A percentile compares a stretch with the other conserved stretches of the same genome.
Evolutionary conservation across 345 rosid genomes (phyloP).

Genomic region (Eucalyptus cloeziana): DNA sequence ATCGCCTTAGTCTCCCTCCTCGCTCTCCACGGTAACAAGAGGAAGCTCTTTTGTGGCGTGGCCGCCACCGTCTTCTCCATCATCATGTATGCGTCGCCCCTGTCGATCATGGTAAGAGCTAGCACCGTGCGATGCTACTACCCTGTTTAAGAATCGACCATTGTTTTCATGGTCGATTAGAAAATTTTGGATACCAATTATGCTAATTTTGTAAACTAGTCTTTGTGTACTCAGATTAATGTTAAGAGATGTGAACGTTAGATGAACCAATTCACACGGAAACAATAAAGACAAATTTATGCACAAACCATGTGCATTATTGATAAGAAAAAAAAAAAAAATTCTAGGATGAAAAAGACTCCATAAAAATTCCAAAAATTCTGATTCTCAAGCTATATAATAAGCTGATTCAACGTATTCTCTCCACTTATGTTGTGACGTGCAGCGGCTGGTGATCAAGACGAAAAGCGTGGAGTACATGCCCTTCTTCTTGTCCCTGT

Average conservation of each 20-base stretch:
- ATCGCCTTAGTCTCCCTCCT: slow-evolving; percentile 60
- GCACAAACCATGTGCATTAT: background rate
- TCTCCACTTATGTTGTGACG: background rate
- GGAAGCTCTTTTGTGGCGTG: slow-evolving; percentile 78
- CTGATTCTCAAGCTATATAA: background rate
- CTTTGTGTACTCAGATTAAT: background rate
- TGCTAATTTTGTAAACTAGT: background rate
- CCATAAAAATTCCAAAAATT: background rate
- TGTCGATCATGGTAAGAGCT: slow-evolving; percentile 75
- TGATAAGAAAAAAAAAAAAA: background rate
- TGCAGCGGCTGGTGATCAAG: slow-evolving; percentile 82
- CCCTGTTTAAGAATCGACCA: background rate
- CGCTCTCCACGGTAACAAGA: slow-evolving; percentile 48
- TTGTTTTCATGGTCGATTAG: background rate
- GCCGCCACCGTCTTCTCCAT: slow-evolving; percentile 84
- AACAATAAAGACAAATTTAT: too few relatives aligned
- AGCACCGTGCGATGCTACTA: background rate
- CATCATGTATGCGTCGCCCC: slow-evolving; percentile 96
- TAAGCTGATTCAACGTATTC: background rate
- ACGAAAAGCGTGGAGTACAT: slow-evolving; percentile 94
- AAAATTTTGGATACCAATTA: background rate
- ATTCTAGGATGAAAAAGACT: background rate
- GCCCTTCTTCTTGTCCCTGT: slow-evolving; percentile 93
- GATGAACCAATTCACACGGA: background rate
- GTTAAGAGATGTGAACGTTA: background rate